phyloP scores from a whole-genome alignment of 1,139 yeast genomes.

The Meyerozyma carpophila region DNA sequence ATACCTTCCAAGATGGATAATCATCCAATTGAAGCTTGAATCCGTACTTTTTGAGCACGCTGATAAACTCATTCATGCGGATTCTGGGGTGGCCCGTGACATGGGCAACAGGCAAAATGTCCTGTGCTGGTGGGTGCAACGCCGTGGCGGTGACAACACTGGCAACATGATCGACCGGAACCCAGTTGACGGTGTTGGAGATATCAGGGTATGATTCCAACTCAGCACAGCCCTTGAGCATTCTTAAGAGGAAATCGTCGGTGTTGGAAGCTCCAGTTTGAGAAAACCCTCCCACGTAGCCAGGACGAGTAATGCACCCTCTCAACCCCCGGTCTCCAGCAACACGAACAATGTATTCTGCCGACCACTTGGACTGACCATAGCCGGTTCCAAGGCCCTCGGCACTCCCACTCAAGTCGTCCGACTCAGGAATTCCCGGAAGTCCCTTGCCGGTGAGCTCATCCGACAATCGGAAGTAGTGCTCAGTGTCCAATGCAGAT shows the following conservation, averaged over 20 bases:
- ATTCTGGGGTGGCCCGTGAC: conserved; percentile 98
- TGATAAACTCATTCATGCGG: conserved; percentile 68
- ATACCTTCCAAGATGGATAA: conserved; percentile 73
- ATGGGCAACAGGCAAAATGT: conserved; percentile 70
- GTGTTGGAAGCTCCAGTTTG: conserved; percentile 85
- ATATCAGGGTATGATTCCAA: conserved; percentile 83
- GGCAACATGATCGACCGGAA: conserved; percentile 97
- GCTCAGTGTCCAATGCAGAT: conserved; percentile 80
- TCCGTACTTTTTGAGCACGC: conserved; percentile 63
- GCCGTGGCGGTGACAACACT: conserved; percentile 83
- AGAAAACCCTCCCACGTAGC: conserved; percentile 88
- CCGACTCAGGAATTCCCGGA: conserved; percentile 73
- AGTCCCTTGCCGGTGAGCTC: conserved; percentile 58
- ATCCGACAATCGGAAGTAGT: conserved; percentile 76
- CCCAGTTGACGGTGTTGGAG: conserved; percentile 86
- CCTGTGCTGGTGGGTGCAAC: conserved; percentile 58
- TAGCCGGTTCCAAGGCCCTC: conserved; percentile 85
- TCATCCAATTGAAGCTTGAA: conserved; percentile 58
- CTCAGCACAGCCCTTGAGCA: conserved; percentile 92
- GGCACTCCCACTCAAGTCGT: conserved; percentile 75
- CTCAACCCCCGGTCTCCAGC: conserved; percentile 85
- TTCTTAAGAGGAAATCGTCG: conserved; percentile 90
- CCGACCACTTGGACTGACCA: conserved; percentile 98
- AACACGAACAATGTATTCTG: conserved; percentile 78
- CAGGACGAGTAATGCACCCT: conserved; percentile 92